Base-by-base conservation (phyloP, 2,329 filamentous ascomycete species). In the Aspergillaceae sp. region DNA sequence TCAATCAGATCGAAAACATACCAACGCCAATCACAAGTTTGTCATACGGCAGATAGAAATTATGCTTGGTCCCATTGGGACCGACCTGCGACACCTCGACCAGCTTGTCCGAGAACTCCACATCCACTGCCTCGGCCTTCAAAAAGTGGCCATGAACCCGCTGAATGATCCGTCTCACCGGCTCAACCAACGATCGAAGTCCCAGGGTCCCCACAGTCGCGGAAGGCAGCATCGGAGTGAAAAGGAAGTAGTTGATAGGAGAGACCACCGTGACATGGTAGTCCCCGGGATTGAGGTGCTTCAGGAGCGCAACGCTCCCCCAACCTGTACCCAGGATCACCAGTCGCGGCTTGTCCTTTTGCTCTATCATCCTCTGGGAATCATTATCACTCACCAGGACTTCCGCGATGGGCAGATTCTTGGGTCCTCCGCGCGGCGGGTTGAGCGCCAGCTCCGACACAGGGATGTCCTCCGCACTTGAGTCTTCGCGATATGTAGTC, bases 221-320 rank as follows among this genome's bases (percentile, higher is more conserved):
- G 32, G 89, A 95, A 1, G 92, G 92, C 38, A 98, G 75, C 90
- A 98, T 97, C 0, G 92, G 92, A 2, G 92, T 98, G 67, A 98
- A 98, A 30, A 98, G 72, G 70, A 98, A 98, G 71, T 97, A 95
- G 60, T 97, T 97, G 33, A 86, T 86, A 0, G 92, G 91, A 8
- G 89, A 94, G 38, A 98, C 84, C 35, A 98, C 85, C 4, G 91
- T 97, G 55, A 98, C 84, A 66, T 98, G 90, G 63, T 96, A 98
- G 57, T 96, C 87, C 8, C 90, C 87, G 0, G 89, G 84, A 51
- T 91, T 86, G 51, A 98, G 70, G 51, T 87, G 84, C 71, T 98
- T 98, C 56, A 98, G 71, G 48, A 98, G 72, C 4, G 91, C 87
- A 50, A 98, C 86, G 58, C 88, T 88, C 45, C 90, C 92, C 92